Base-by-base conservation (phyloP, 164 flowering plant genomes). In the Aristolochia fimbriata region DNA sequence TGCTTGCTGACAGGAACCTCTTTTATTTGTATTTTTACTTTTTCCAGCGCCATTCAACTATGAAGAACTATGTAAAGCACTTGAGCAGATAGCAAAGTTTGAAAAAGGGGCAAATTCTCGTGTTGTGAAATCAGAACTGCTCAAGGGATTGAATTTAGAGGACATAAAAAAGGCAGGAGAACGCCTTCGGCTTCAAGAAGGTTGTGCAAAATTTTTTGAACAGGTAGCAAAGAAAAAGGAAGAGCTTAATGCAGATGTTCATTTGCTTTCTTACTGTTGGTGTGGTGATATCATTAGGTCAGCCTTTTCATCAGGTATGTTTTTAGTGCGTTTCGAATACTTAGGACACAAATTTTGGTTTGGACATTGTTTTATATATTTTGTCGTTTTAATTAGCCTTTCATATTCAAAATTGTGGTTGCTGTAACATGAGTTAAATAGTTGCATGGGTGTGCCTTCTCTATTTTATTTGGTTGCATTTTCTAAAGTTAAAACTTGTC, bases 241-340 rank as follows among this genome's bases (percentile, higher is more conserved):
- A 63, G 74, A 67, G 53, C 62, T 86, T 65, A 77, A 70, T 65
- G 78, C 78, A 37, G 66, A 79, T 65, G 74, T 84, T 33, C 87
- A 91, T 70, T 51, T 91, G 27, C 83, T 91, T 56, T 91, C 97
- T 5, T 88, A 84, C 69, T 91, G 97, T 68, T 91, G 97, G 97
- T 91, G 96, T 73, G 85, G 79, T 46, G 97, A 91, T 77, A 85
- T 91, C 58, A 91, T 91, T 54, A 79, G 87, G 59, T 74, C 97
- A 45, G 82, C 88, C n/a, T 84, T 91, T 65, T 74, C 83, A 47
- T 77, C 97, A 83, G 97, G 97, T 88, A 78, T 66, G 6, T 63
- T 47, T 37, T 16, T 19, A 24, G 24, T 56, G 12, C 53, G 20
- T 15, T 31, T n/a, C 27, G 33, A 25, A 56, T 27, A 6, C 16